Percentiles rank a stretch among this genome's conserved stretches.
Evolutionary conservation across 257 asterid genomes (phyloP).

Genomic region (Solanum boliviense): DNA sequence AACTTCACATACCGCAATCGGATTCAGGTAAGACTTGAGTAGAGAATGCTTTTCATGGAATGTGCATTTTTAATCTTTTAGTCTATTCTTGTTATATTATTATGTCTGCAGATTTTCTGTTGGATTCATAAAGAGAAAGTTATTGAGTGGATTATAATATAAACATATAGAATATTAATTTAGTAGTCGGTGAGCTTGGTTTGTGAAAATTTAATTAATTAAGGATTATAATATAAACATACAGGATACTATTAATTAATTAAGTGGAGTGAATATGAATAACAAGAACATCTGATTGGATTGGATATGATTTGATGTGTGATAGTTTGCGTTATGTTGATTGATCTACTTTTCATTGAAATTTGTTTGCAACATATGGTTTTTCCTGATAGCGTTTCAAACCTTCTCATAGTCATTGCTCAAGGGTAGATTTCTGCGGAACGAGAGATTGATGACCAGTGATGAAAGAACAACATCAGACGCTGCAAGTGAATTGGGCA

Average conservation of each 20-base stretch:
- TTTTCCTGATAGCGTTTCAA: not conserved
- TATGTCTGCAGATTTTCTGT: not conserved
- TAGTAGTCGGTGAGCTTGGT: not conserved
- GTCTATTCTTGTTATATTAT: not conserved
- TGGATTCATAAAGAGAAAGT: not conserved
- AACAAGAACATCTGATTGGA: not conserved
- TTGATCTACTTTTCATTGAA: not conserved
- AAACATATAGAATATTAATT: too few relatives aligned
- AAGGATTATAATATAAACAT: not conserved
- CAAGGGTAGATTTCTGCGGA: slow-evolving; percentile 65
- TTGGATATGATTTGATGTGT: not conserved
- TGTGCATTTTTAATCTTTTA: not conserved
- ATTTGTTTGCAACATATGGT: not conserved
- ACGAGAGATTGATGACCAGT: slow-evolving; percentile 19
- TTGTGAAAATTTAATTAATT: not conserved
- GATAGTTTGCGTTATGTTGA: not conserved
- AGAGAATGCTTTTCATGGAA: not conserved
- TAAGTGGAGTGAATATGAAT: not conserved
- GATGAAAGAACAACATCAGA: slow-evolving; percentile 41
- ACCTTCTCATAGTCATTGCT: slow-evolving; percentile 46
- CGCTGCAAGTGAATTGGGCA: slow-evolving; percentile 59
- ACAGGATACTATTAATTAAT: not conserved
- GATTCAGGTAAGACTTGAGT: slow-evolving; percentile 49
- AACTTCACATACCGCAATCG: slow-evolving; percentile 76
- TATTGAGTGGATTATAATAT: not conserved